These are phyloP conservation scores for Phytopythium boreale DNA, from an alignment of 352 stramenopile genomes.

Conservation along the genomic window DNA sequence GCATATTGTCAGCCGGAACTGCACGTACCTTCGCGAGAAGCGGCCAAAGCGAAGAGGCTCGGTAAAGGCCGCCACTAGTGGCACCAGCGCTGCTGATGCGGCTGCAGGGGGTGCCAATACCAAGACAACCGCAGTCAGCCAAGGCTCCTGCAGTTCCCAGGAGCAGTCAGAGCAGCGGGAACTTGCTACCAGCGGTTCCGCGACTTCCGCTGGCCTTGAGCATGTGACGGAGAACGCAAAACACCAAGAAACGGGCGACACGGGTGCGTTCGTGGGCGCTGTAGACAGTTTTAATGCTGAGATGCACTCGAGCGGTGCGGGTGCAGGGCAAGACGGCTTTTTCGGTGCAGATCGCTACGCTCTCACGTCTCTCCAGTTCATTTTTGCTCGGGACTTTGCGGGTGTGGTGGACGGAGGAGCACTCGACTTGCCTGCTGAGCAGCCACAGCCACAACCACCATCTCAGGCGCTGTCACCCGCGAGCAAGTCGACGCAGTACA, in stretches of 20 bases:
- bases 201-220: not conserved
- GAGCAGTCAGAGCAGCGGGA: not conserved
- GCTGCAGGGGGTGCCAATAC: not conserved
- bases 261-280: not conserved
- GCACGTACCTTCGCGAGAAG: constrained; percentile 55
- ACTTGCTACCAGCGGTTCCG: not conserved
- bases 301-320: not conserved
- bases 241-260: not conserved
- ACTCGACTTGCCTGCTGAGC: not conserved
- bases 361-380: not conserved
- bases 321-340: not conserved
- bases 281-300: not conserved
- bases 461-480: not conserved
- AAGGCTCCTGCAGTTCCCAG: not conserved
- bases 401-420: not conserved
- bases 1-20: constrained; percentile 81
- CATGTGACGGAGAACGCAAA: not conserved
- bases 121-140: not conserved
- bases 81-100: not conserved
- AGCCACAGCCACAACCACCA: not conserved
- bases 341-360: not conserved
- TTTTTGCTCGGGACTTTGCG: constrained; percentile 1
- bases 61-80: not conserved
- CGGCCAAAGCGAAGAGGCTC: not conserved
- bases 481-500: constrained; percentile 1